Conservation (phyloP, 1,139 yeast species). For the Geotrichum australiense region DNA sequence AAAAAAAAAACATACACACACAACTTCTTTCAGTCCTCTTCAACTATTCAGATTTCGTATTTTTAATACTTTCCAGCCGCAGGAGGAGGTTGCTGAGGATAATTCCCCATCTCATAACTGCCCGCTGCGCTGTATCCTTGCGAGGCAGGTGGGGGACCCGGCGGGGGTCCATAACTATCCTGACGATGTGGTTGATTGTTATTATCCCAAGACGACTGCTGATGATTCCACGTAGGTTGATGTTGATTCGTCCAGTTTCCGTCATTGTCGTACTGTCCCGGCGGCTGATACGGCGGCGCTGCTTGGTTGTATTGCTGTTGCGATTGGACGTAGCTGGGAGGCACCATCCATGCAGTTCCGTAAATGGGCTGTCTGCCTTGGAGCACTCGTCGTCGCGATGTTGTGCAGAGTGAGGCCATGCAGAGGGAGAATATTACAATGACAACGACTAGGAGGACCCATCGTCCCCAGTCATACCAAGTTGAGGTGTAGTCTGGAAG, state of each 20-base stretch:
- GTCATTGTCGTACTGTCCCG: conserved; percentile 46
- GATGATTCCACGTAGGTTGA: conserved; percentile 12
- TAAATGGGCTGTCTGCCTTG: conserved; percentile 64
- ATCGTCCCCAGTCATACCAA: conserved; percentile 35
- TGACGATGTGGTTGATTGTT: conserved; percentile 19
- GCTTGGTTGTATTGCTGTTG: conserved; percentile 47
- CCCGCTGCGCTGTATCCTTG: not conserved
- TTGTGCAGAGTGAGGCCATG: conserved; percentile 39
- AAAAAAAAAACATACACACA: no score
- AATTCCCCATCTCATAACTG: conserved; percentile 8
- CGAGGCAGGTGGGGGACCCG: conserved; percentile 21
- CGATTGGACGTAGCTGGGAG: conserved; percentile 76
- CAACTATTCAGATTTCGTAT: no score
- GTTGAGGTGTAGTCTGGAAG: not conserved
- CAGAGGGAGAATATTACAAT: conserved; percentile 47
- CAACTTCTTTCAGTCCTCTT: no score
- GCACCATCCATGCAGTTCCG: conserved; percentile 89
- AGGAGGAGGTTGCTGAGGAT: conserved; percentile 8
- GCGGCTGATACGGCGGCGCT: conserved; percentile 47
- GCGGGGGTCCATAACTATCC: conserved; percentile 20
- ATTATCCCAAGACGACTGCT: conserved; percentile 21
- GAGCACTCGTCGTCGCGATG: conserved; percentile 50
- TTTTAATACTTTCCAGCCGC: conserved; percentile 8
- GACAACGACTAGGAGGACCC: conserved; percentile 45
- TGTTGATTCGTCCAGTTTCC: conserved; percentile 43